phyloP scores from a whole-genome alignment of 495 filamentous ascomycete genomes.

The Aspergillus homomorphus region DNA sequence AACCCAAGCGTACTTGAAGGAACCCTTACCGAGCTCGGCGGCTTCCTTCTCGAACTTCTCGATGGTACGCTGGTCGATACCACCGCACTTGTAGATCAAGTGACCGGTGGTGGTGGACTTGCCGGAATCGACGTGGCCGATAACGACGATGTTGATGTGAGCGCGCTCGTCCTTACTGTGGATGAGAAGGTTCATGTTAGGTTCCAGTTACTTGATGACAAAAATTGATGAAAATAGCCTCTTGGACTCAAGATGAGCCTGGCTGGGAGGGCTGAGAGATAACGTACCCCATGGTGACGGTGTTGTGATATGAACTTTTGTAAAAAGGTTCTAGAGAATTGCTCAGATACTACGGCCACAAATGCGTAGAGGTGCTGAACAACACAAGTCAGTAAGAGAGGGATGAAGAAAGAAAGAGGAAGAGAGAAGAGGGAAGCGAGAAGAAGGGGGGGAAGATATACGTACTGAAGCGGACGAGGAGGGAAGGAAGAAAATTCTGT shows the following conservation, averaged over 20 bases:
- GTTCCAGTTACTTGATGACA: no score
- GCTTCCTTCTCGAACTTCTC: conserved; percentile 99
- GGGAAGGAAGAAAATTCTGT: conserved; percentile 41
- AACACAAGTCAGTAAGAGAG: conserved; percentile 35
- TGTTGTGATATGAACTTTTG: conserved; percentile 37
- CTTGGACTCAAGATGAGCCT: no score
- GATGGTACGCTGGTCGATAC: conserved; percentile 99
- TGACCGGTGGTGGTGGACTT: conserved; percentile 98
- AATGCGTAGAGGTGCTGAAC: conserved; percentile 53
- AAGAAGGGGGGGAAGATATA: conserved; percentile 39
- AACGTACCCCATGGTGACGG: conserved; percentile 54
- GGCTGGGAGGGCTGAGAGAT: conserved; percentile 3
- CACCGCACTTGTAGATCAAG: conserved; percentile 99
- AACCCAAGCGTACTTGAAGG: conserved; percentile 99
- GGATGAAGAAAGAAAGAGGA: conserved; percentile 19
- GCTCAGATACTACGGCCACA: conserved; percentile 51
- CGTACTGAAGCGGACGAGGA: conserved; percentile 50
- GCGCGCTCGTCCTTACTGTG: conserved; percentile 76
- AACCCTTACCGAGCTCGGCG: conserved; percentile 98
- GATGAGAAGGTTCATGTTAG: conserved; percentile 16
- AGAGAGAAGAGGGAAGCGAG: background rate
- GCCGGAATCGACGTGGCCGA: conserved; percentile 99
- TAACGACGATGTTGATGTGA: conserved; percentile 98
- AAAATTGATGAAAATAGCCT: no score
- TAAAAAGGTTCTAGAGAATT: conserved; percentile 39